Evolutionary conservation across 2,329 filamentous ascomycete species (phyloP).

Genomic region (Botrytis paeoniae): DNA sequence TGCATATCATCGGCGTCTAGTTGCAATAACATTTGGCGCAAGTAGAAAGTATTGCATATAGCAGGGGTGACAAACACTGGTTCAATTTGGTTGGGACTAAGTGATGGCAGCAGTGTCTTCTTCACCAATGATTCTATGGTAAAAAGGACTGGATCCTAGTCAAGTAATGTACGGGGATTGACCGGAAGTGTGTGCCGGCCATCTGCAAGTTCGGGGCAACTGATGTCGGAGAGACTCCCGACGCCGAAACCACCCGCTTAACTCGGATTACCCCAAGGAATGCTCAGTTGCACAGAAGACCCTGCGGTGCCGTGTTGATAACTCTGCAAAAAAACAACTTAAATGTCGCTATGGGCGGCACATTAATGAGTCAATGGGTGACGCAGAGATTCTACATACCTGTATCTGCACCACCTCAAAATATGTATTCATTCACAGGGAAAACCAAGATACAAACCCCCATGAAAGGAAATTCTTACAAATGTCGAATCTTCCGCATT

Average conservation of each 20-base stretch:
- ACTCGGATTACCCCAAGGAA: not conserved
- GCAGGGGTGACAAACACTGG: conserved; percentile 1
- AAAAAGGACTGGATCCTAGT: not conserved
- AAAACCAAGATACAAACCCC: not conserved
- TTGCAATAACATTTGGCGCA: not conserved
- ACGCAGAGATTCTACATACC: not conserved
- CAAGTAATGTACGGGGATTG: not conserved
- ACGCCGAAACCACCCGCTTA: not conserved
- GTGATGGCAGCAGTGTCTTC: not conserved
- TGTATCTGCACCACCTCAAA: not conserved
- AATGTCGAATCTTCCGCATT: not conserved
- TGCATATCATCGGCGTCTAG: conserved; percentile 5
- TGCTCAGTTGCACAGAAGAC: not conserved
- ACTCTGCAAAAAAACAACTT: not conserved
- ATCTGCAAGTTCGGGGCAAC: conserved; percentile 9
- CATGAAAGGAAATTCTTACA: not conserved
- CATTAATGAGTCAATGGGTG: not conserved
- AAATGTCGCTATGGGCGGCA: not conserved
- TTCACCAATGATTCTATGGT: not conserved
- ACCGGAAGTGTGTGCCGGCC: not conserved
- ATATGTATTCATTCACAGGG: not conserved
- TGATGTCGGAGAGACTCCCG: conserved; percentile 6
- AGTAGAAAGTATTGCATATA: not conserved
- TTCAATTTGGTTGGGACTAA: not conserved
- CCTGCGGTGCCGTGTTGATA: not conserved